Evolutionary conservation across 192 early-diverging fungal genomes (phyloP), one percentile per base, ranked within the genome.

Genomic region (Mortierella antarctica): DNA sequence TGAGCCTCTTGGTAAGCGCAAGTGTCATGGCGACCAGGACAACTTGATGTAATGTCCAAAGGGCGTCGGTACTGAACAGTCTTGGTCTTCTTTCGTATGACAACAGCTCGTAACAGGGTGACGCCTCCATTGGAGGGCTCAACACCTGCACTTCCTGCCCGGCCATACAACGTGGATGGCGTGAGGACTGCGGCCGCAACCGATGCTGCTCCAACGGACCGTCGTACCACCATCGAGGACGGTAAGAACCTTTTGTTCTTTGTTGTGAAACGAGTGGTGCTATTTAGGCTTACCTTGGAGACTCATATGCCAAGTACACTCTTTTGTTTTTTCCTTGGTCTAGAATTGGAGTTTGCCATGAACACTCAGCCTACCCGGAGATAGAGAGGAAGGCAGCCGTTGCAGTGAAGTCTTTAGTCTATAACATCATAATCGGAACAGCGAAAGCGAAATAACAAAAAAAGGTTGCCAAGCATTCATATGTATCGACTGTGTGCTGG

Each of bases 171-270:
- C 57, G 41, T 65, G 17, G 23, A 40, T 12, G 31, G 39, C 12
- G n/a, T 20, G 6, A 20, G 61, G 0, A 48, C 54, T 0, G n/a
- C 66, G 2, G 7, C 44, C 0, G 12, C 45, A 51, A 21, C 61
- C 18, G 59, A 40, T 6, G 14, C 40, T 5, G 39, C 46, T 41
- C 39, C 66, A 18, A 53, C 67, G 2, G 64, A 65, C 45, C 70
- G 65, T 64, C 53, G 58, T 31, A 72, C 65, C 14, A 80, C 70
- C n/a, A 15, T 80, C 15, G 77, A 80, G 20, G 77, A 80, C 57
- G 77, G 77, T 80, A 64, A 63, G 56, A 39, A 31, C 3, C 12
- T 1, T 6, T 6, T 2, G 5, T 14, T 4, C 5, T 14, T 4
- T 3, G 39, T 8, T 58, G 6, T 13, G 14, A 58, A 10, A 59